Conservation (phyloP, 495 filamentous ascomycete species). For the Penicillium paradoxum region DNA sequence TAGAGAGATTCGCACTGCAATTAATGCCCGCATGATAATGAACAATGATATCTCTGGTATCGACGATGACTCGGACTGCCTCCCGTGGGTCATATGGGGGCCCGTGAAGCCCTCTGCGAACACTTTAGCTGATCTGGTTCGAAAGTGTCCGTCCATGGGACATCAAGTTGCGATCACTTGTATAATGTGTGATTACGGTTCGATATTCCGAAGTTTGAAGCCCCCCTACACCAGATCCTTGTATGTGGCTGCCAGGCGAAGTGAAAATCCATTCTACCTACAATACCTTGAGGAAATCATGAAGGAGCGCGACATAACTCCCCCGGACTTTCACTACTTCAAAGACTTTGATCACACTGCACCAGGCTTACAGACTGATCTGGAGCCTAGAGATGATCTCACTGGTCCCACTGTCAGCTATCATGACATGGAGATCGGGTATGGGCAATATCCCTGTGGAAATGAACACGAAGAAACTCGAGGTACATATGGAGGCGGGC, state of each 20-base stretch:
- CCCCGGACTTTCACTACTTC: conserved; percentile 12
- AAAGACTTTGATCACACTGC: conserved; percentile 5
- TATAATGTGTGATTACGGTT: conserved; percentile 16
- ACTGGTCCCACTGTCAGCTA: conserved; percentile 5
- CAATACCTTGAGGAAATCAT: conserved; percentile 15
- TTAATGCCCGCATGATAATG: conserved; percentile 23
- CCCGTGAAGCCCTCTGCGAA: conserved; percentile 14
- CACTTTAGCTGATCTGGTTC: conserved; percentile 15
- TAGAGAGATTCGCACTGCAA: conserved; percentile 14
- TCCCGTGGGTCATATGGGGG: conserved; percentile 19
- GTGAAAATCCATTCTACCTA: conserved; percentile 14
- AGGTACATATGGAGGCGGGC: conserved; percentile 12
- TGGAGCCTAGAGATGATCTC: conserved; percentile 13
- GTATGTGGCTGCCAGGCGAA: conserved; percentile 14
- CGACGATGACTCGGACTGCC: conserved; percentile 14
- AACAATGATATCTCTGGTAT: conserved; percentile 19
- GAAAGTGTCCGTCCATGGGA: conserved; percentile 17
- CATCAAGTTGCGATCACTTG: conserved; percentile 18
- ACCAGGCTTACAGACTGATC: conserved; percentile 15
- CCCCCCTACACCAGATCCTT: conserved; percentile 11
- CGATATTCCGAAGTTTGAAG: conserved; percentile 10
- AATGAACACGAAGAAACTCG: conserved; percentile 4
- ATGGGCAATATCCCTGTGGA: conserved; percentile 9
- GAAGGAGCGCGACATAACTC: too few species aligned
- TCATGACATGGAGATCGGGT: conserved; percentile 5